Evolutionary conservation across 2,329 filamentous ascomycete species (phyloP), one percentile per base, ranked within the genome.

Genomic region (Aspergillus carbonarius): DNA sequence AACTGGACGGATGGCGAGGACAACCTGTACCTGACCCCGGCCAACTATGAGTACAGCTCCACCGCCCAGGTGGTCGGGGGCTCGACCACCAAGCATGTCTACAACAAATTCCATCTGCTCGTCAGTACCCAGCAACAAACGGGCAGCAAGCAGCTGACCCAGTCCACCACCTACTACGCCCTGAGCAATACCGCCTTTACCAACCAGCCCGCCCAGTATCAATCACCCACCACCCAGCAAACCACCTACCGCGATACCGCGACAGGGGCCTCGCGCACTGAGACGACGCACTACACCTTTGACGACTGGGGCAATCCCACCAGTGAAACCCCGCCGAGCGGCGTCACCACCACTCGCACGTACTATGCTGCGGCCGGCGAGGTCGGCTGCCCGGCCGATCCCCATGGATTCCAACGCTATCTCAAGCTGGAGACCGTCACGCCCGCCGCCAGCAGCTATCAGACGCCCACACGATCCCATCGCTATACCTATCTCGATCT

Each of bases 221-320:
- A 58, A 32, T 6, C 49, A 9, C 56, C 56, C 4, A 18, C 25
- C n/a, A 17, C 4, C 18, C 6, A 12, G 12, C 9, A 27, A 2
- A 54, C 42, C n/a, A 44, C 23, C 18, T 58, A 58, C 23, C 20
- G 20, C 8, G 44, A 58, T 17, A 54, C 42, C 13, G 13, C 18
- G 4, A 32, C 20, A 13, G 20, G 35, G n/a, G 23, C 50, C 2
- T 42, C 42, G 13, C 46, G 54, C 2, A 18, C 18, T 1, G 50
- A 58, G 35, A 37, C 32, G 3, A 54, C 23, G 5, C n/a, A n/a
- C 2, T 49, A 9, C 44, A 30, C 25, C 2, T 58, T 54, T 32
- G 56, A 58, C 23, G 50, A 54, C n/a, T 58, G 56, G 56, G 54
- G 56, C 20, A 58, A 58, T 25, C 5, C 7, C 1, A 58, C 50